Evolutionary conservation across 257 asterid genomes (phyloP).

Genomic region (Nicotiana paniculata): DNA sequence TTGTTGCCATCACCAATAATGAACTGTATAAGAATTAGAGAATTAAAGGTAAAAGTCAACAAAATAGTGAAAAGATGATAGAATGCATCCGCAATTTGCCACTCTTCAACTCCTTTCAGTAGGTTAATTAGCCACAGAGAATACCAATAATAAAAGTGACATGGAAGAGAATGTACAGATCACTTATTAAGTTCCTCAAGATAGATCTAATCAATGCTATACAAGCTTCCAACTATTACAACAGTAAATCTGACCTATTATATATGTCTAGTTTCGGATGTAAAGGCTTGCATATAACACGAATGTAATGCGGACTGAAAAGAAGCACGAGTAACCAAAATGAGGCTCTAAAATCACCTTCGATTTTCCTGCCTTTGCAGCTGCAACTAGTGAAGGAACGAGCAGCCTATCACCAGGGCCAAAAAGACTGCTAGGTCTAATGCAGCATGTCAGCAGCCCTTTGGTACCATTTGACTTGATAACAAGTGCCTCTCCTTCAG

Average conservation of each 20-base stretch:
- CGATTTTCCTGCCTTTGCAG: constrained; percentile 95
- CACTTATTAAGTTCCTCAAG: background rate
- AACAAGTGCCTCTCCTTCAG: constrained; percentile 87
- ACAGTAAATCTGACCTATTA: background rate
- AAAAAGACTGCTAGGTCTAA: constrained; percentile 95
- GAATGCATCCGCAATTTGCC: background rate
- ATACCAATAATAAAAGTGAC: background rate
- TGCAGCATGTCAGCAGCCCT: constrained; percentile 85
- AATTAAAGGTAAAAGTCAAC: background rate
- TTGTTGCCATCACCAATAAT: constrained; percentile 90
- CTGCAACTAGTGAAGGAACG: constrained; percentile 83
- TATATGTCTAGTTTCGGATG: background rate
- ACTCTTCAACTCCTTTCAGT: background rate
- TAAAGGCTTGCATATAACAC: background rate
- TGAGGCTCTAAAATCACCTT: constrained; percentile 43
- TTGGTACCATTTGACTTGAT: constrained; percentile 65
- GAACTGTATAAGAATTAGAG: constrained; percentile 40
- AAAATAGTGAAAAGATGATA: background rate
- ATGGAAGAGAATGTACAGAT: background rate
- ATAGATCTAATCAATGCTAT: background rate
- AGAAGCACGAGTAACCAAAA: background rate
- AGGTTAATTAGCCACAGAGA: background rate
- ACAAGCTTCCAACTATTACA: background rate
- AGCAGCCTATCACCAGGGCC: constrained; percentile 99
- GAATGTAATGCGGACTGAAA: background rate